These are phyloP conservation scores for Paraurostyla sp. DNA, from an alignment of 73 alveolate species.

Conservation along the genomic window DNA sequence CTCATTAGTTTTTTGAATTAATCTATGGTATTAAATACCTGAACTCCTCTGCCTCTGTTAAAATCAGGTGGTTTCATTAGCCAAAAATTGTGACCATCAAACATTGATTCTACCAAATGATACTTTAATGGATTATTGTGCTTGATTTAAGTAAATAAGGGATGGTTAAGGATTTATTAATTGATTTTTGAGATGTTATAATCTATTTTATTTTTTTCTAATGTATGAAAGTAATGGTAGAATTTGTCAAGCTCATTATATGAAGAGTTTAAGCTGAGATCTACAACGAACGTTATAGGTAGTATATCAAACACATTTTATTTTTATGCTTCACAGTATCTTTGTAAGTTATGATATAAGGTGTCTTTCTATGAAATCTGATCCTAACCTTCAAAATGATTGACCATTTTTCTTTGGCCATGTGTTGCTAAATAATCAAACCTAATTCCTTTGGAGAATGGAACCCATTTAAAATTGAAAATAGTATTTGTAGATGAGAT, in stretches of 20 bases:
- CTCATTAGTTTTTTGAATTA: constrained; percentile 20
- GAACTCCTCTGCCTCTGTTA: constrained; percentile 90
- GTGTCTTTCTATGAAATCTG: constrained; percentile 85
- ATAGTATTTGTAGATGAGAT: constrained; percentile 66
- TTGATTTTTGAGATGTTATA: background rate
- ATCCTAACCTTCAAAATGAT: constrained; percentile 92
- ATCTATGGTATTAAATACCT: constrained; percentile 74
- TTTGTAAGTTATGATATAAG: constrained; percentile 75
- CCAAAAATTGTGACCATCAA: constrained; percentile 79
- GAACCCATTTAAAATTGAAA: constrained; percentile 86
- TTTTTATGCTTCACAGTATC: constrained; percentile 82
- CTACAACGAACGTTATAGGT: constrained; percentile 88
- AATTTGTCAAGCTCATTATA: constrained; percentile 10
- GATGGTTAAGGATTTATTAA: background rate
- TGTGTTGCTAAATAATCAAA: constrained; percentile 71
- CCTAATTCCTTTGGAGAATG: constrained; percentile 78
- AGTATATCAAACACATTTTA: constrained; percentile 84
- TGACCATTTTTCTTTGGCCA: constrained; percentile 83
- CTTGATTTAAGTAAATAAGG: background rate
- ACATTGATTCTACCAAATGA: background rate
- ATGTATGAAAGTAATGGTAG: background rate
- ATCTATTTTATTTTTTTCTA: background rate
- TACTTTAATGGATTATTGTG: background rate
- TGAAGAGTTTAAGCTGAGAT: constrained; percentile 56
- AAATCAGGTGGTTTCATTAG: constrained; percentile 85